Evolutionary conservation across 1,139 yeast genomes (phyloP).

Genomic region (Sugiyamaella xylanicola): DNA sequence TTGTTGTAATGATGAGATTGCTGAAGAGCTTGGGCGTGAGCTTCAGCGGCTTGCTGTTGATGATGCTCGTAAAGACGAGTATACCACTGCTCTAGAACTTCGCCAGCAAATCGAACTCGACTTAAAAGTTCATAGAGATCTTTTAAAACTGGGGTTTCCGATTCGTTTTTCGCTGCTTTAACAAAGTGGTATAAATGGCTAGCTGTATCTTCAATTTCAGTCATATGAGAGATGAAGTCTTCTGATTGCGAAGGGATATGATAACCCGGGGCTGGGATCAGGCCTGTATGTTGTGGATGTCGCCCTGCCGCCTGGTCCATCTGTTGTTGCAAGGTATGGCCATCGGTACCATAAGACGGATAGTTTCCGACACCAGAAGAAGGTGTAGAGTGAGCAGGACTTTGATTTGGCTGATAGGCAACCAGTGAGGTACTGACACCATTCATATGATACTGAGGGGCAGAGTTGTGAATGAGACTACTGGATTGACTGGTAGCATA

Average conservation of each 20-base stretch:
- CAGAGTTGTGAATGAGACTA: background rate
- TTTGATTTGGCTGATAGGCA: background rate
- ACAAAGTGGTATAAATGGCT: constrained; percentile 30
- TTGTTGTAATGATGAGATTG: constrained; percentile 15
- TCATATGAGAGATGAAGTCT: constrained; percentile 23
- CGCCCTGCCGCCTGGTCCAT: background rate
- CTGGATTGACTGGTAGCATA: background rate
- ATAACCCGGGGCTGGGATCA: background rate
- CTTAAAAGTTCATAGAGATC: constrained; percentile 28
- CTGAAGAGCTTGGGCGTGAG: constrained; percentile 19
- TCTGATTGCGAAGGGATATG: background rate
- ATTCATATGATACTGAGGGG: background rate
- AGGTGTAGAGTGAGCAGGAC: background rate
- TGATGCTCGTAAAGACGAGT: constrained; percentile 27
- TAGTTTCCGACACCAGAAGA: background rate
- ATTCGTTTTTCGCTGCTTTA: constrained; percentile 22
- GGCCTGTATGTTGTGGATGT: background rate
- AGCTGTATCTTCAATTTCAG: constrained; percentile 32
- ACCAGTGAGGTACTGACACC: background rate
- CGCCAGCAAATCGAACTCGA: constrained; percentile 28
- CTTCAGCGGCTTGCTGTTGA: constrained; percentile 20
- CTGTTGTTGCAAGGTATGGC: background rate
- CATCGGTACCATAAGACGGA: background rate
- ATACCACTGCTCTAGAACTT: constrained; percentile 32
- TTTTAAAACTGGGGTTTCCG: constrained; percentile 27